Evolutionary conservation across 2,329 filamentous ascomycete species (phyloP).

Genomic region (Saccharata proteae): DNA sequence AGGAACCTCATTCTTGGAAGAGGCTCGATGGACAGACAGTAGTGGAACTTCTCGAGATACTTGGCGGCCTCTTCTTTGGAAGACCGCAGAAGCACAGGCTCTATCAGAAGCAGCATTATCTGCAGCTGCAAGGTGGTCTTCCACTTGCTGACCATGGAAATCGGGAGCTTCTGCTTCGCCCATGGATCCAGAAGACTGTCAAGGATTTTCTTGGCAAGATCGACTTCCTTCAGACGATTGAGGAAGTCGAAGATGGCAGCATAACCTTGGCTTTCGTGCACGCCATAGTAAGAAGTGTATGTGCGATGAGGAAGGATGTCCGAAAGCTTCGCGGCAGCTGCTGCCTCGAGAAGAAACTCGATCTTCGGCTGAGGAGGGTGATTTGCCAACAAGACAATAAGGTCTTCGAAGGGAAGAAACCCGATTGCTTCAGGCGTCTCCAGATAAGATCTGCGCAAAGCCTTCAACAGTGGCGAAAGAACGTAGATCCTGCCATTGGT

Average conservation of each 20-base stretch:
- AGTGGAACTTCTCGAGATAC: constrained; percentile 26
- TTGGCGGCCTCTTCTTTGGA: constrained; percentile 14
- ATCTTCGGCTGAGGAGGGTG: constrained; percentile 28
- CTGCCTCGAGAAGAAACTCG: constrained; percentile 35
- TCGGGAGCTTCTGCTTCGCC: constrained; percentile 29
- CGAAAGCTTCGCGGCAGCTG: constrained; percentile 22
- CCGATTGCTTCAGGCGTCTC: constrained; percentile 16
- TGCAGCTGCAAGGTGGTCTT: constrained; percentile 38
- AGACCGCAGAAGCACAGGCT: constrained; percentile 20
- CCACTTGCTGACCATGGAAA: constrained; percentile 34
- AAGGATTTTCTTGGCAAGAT: constrained; percentile 20
- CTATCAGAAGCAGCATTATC: constrained; percentile 30
- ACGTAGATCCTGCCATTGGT: constrained; percentile 23
- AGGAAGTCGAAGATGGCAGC: constrained; percentile 34
- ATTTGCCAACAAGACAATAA: constrained; percentile 28
- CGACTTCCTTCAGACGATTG: constrained; percentile 22
- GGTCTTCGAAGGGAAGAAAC: constrained; percentile 25
- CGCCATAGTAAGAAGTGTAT: constrained; percentile 33
- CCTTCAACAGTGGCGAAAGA: constrained; percentile 17
- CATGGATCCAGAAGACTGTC: constrained; percentile 30
- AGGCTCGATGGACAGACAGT: constrained; percentile 32
- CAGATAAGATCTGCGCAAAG: constrained; percentile 21
- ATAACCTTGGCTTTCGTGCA: constrained; percentile 30
- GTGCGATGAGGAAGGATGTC: constrained; percentile 18
- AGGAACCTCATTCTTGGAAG: constrained; percentile 36